These are phyloP conservation scores for Trichoderma guizhouense DNA, from an alignment of 2,329 filamentous ascomycete species.

Conservation along the genomic window DNA sequence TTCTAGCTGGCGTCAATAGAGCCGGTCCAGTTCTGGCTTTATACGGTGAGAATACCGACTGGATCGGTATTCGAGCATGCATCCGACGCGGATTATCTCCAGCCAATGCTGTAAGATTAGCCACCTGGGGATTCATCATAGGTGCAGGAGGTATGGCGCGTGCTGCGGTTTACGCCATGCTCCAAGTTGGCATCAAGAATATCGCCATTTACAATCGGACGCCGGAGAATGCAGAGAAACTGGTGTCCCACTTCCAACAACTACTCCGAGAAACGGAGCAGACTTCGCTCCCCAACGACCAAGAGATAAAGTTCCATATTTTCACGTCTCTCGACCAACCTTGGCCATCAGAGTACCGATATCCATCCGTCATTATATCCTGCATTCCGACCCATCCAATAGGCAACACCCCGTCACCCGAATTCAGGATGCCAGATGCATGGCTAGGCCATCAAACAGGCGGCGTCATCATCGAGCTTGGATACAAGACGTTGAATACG, in stretches of 20 bases:
- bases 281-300: neutral
- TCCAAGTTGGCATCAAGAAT: conserved; percentile 10
- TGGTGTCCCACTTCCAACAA: conserved; percentile 2
- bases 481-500: conserved; percentile 9
- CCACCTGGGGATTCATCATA: neutral
- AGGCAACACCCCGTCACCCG: conserved; percentile 6
- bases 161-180: conserved; percentile 6
- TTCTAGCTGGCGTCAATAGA: conserved; percentile 72
- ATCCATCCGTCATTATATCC: conserved; percentile 6
- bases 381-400: conserved; percentile 10
- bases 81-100: conserved; percentile 3
- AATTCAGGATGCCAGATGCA: neutral
- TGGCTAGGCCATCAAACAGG: conserved; percentile 5
- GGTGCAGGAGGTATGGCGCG: conserved; percentile 10
- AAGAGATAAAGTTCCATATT: conserved; percentile 5
- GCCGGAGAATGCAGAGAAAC: neutral
- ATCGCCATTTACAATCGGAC: conserved; percentile 11
- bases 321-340: neutral
- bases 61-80: conserved; percentile 8
- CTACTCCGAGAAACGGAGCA: neutral
- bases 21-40: neutral
- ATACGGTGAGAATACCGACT: conserved; percentile 10
- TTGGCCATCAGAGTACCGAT: conserved; percentile 1
- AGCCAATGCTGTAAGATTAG: neutral
- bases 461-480: conserved; percentile 5